A percentile compares a stretch with the other conserved stretches of the same genome.
Conservation (phyloP, 2,329 filamentous ascomycete species). For the Botrytis byssoidea region DNA sequence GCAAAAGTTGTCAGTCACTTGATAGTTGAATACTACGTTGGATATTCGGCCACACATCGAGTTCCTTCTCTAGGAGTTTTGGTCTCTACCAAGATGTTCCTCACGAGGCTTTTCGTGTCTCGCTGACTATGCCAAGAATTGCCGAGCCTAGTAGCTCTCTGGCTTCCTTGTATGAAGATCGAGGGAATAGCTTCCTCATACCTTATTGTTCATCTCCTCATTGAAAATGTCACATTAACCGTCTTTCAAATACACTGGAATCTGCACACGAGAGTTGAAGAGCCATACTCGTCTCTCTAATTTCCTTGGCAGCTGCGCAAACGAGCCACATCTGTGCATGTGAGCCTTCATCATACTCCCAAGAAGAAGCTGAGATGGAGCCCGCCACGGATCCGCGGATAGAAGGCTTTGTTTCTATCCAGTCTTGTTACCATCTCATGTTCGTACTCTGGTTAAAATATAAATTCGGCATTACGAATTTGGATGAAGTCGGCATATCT, state of each 20-base stretch:
- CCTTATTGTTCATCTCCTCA: accelerated
- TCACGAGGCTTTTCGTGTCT: background rate
- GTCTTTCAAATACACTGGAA: background rate
- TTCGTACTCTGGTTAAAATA: too few species aligned
- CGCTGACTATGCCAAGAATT: background rate
- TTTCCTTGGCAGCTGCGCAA: background rate
- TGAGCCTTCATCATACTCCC: background rate
- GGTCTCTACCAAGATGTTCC: background rate
- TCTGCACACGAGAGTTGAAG: too few species aligned
- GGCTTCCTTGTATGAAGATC: background rate
- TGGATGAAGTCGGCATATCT: background rate
- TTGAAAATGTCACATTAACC: background rate
- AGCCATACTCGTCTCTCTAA: background rate
- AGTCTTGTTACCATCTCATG: background rate
- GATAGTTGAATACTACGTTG: background rate
- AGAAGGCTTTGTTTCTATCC: background rate
- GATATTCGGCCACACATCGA: background rate
- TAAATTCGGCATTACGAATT: background rate
- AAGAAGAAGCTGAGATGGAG: background rate
- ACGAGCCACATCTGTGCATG: background rate
- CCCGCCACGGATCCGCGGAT: background rate
- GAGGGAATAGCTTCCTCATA: background rate
- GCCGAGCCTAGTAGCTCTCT: background rate
- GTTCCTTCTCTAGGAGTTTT: background rate
- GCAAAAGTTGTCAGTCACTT: background rate